Base-by-base conservation (phyloP, 345 rosid species). In the Euphorbia pulcherrima region DNA sequence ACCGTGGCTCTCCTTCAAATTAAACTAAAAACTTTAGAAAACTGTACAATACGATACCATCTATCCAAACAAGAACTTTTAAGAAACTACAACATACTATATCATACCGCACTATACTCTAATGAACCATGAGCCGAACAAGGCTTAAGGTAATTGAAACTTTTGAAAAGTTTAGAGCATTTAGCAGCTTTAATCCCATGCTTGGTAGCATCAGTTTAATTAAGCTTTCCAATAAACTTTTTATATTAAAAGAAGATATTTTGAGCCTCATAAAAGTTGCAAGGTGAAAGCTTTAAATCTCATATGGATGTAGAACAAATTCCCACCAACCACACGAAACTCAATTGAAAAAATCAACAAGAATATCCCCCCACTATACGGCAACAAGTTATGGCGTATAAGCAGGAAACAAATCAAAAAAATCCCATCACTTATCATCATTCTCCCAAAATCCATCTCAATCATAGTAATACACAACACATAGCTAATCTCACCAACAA, bases 291-390 rank as follows among this genome's bases (percentile, higher is more conserved):
- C 12, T 40, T 72, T 55, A 41, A 56, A 10, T 59, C 27, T 54
- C 18, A 12, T 14, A 40, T 58, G 57, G 16, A 62, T 73, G 47
- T 9, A 44, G 54, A 59, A 33, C 47, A 64, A 17, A 59, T 13
- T 1, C 24, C 51, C 65, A 68, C 74, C 76, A 64, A 44, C 57
- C 66, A 33, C 60, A 63, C 68, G 77, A 69, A 61, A 51, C 58
- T n/a, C 17, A 48, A 55, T 6, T 23, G 29, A 55, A 44, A 39
- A 54, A 37, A 60, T 17, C 6, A 62, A 26, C 66, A 67, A 35
- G 16, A 61, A 55, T 26, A 66, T 54, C 67, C 11, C 62, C 57
- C 59, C n/a, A n/a, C 50, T 17, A 8, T 18, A 56, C 44, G 41
- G 23, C 9, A 44, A 65, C 23, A 44, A 1, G 29, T 17, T 56